Evolutionary conservation across 2,329 filamentous ascomycete genomes (phyloP), one percentile per base, ranked within the genome.

Genomic region (Neophaeococcomyces aloes): DNA sequence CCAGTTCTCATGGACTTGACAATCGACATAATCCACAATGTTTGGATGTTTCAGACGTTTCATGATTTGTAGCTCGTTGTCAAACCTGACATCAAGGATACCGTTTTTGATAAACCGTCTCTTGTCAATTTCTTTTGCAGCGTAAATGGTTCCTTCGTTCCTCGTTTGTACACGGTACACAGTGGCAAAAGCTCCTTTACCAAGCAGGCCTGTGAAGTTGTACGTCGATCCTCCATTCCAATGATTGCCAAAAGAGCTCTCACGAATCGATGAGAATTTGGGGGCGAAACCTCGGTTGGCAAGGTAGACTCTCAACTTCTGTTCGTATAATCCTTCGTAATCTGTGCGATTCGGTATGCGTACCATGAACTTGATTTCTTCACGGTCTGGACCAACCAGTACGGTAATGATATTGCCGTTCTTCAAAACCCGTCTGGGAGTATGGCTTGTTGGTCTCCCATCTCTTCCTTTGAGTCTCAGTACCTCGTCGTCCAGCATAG

Each of bases 1-100:
- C 59, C 87, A 72, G 30, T 84, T 72, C 34, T 80, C 77, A 68
- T 84, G 81, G 52, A 94, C 87, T 53, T 91, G 76, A 57, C 91
- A 85, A 55, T 94, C 87, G 44, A 93, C 78, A 58, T 91, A 98
- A 51, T 84, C 78, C 32, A 98, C 89, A 55, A 98, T 88, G 56
- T 96, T 89, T 2, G 79, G 76, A 67, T 98, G 91, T 42, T 80
- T 71, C 40, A 96, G 75, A 42, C 72, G 75, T 56, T 82, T 79
- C 86, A 98, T 96, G 55, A 98, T 96, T 52, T 79, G 83, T 81
- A 98, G 89, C 65, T 98, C 91, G 56, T 93, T 95, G 59, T 95
- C 86, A 11, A 96, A 83, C 61, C 93, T 94, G 53, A 87, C 81
- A 56, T 94, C 87, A 17, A 94, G 65, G 15, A 88, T 72, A 2